Percentiles rank a stretch among this genome's conserved stretches.
Evolutionary conservation across 2,329 filamentous ascomycete species (phyloP).

Genomic region (Eutypella sp.): DNA sequence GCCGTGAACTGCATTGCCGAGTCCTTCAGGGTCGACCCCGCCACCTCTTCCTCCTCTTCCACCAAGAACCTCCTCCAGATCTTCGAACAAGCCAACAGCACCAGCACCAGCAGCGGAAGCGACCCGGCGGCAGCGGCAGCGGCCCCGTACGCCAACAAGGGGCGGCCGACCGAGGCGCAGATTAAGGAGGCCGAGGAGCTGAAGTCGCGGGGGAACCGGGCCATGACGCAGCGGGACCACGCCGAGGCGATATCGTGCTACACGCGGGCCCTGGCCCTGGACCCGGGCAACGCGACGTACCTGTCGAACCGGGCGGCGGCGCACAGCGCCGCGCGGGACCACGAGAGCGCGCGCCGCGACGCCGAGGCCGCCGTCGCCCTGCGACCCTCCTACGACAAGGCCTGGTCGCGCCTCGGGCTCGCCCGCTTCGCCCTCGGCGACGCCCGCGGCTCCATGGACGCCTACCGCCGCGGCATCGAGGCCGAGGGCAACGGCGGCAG

Average conservation of each 20-base stretch:
- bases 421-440: slow-evolving; percentile 90
- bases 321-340: slow-evolving; percentile 78
- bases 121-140: too few relatives aligned
- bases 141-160: too few relatives aligned
- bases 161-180: slow-evolving; percentile 50
- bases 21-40: slow-evolving; percentile 90
- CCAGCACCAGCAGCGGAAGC: too few relatives aligned
- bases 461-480: slow-evolving; percentile 88
- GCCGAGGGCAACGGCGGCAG: slow-evolving; percentile 90
- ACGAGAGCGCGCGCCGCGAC: slow-evolving; percentile 78
- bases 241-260: slow-evolving; percentile 76
- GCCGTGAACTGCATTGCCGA: slow-evolving; percentile 92
- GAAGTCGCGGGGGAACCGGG: slow-evolving; percentile 87
- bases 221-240: slow-evolving; percentile 95
- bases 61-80: slow-evolving; percentile 85
- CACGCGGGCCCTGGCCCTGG: slow-evolving; percentile 74
- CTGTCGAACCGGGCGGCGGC: slow-evolving; percentile 96
- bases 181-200: slow-evolving; percentile 81
- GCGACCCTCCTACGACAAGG: slow-evolving; percentile 94
- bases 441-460: slow-evolving; percentile 86
- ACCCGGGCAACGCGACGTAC: slow-evolving; percentile 89
- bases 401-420: slow-evolving; percentile 89
- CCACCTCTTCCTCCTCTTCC: slow-evolving; percentile 64
- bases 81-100: too few relatives aligned
- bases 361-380: slow-evolving; percentile 84